phyloP scores from a whole-genome alignment of 768 basidiomycete genomes.

The Lentinula detonsa region DNA sequence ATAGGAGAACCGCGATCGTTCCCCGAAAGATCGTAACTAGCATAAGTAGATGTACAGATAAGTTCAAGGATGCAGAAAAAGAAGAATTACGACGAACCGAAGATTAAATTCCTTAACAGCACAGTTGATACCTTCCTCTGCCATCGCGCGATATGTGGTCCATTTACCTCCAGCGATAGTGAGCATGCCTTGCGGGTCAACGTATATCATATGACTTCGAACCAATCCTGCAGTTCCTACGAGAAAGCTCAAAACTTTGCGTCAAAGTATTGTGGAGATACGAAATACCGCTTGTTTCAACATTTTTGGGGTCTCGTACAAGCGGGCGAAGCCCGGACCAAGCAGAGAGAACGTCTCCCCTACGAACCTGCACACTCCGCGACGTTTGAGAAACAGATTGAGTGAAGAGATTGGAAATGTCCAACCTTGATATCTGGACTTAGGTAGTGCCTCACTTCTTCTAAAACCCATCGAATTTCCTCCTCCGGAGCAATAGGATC shows the following conservation, averaged over 20 bases:
- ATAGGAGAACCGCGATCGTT: conserved; percentile 21
- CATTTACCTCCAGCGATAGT: conserved; percentile 98
- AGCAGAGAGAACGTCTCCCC: conserved; percentile 92
- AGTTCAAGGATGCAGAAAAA: background rate
- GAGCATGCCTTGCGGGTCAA: conserved; percentile 73
- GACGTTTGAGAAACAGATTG: background rate
- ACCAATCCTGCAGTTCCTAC: conserved; percentile 78
- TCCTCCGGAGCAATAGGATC: conserved; percentile 86
- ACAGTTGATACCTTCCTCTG: conserved; percentile 86
- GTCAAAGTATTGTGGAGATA: conserved; percentile 13
- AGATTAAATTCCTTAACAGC: conserved; percentile 72
- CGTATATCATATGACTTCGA: conserved; percentile 88
- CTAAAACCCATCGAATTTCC: conserved; percentile 94
- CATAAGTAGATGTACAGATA: background rate
- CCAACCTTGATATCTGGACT: conserved; percentile 73
- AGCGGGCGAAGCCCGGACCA: conserved; percentile 93
- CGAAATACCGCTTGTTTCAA: conserved; percentile 31
- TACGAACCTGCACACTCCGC: conserved; percentile 44
- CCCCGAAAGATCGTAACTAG: background rate
- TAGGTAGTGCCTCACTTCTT: conserved; percentile 87
- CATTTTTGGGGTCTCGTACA: conserved; percentile 67
- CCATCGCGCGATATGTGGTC: conserved; percentile 98
- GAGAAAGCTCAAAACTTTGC: background rate
- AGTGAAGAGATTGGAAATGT: background rate
- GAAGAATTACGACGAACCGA: background rate